These are phyloP conservation scores for Kingdonia uniflora DNA, from an alignment of 164 flowering plant species.

Conservation along the genomic window DNA sequence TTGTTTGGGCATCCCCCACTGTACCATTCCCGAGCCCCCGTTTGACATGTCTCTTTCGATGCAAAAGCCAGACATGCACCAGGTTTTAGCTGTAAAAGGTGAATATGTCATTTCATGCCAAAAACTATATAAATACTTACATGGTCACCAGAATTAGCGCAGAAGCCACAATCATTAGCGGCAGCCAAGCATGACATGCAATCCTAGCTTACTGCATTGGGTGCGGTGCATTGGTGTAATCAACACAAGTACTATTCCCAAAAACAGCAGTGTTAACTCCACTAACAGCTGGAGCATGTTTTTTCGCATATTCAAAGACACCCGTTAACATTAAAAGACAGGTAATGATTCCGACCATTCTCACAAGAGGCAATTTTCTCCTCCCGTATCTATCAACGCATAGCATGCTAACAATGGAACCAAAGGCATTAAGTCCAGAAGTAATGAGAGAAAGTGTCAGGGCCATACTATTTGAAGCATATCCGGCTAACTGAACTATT, in stretches of 20 bases:
- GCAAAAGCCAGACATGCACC: slow-evolving; percentile 44
- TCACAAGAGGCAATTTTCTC: slow-evolving; percentile 50
- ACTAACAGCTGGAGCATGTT: slow-evolving; percentile 39
- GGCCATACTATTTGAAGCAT: slow-evolving; percentile 73
- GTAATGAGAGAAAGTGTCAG: slow-evolving; percentile 75
- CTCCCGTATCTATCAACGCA: slow-evolving; percentile 71
- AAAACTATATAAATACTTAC: slow-evolving; percentile 11
- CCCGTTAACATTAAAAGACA: slow-evolving; percentile 40
- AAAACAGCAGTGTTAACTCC: slow-evolving; percentile 21
- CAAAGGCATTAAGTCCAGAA: slow-evolving; percentile 73
- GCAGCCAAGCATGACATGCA: slow-evolving; percentile 57
- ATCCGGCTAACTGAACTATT: slow-evolving; percentile 82
- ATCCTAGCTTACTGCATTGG: slow-evolving; percentile 25
- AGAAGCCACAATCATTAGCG: slow-evolving; percentile 49
- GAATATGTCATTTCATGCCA: not conserved
- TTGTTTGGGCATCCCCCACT: slow-evolving; percentile 59
- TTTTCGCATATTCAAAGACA: slow-evolving; percentile 38
- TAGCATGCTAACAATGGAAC: slow-evolving; percentile 57
- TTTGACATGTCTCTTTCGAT: slow-evolving; percentile 25
- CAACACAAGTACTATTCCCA: slow-evolving; percentile 29
- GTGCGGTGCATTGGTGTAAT: slow-evolving; percentile 20
- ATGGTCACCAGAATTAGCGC: slow-evolving; percentile 36
- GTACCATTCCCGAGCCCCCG: slow-evolving; percentile 35
- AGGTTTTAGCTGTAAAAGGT: slow-evolving; percentile 29
- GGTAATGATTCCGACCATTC: slow-evolving; percentile 38